Evolutionary conservation across 2,329 filamentous ascomycete genomes (phyloP).

Genomic region (Fusarium siculi): DNA sequence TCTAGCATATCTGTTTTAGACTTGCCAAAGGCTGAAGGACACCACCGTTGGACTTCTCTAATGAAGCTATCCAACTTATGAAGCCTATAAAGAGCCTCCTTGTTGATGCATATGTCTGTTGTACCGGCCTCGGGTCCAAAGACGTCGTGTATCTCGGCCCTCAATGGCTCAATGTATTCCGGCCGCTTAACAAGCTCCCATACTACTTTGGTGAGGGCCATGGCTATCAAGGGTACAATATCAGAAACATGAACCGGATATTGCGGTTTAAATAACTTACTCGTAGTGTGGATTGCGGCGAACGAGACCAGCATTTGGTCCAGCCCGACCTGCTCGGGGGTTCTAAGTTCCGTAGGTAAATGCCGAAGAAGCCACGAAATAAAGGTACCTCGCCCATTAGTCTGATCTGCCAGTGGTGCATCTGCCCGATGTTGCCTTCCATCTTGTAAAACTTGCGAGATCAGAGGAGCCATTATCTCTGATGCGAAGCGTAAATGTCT

Average conservation of each 20-base stretch:
- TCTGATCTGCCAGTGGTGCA: fast-evolving
- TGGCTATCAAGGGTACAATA: fast-evolving
- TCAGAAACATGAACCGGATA: fast-evolving
- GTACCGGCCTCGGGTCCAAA: fast-evolving
- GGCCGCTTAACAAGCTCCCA: background rate
- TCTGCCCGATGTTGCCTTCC: fast-evolving
- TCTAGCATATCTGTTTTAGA: fast-evolving
- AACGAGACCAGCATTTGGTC: background rate
- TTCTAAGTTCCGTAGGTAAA: background rate
- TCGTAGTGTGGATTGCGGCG: background rate
- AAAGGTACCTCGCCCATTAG: fast-evolving
- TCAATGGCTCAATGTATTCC: background rate
- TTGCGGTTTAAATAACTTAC: background rate
- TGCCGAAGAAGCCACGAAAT: background rate
- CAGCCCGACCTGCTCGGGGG: background rate
- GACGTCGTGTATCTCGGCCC: background rate
- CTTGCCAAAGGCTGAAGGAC: background rate
- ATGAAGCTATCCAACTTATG: background rate
- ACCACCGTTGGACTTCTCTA: background rate
- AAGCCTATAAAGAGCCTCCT: background rate
- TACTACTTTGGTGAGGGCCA: background rate
- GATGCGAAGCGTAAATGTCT: background rate
- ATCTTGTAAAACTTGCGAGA: background rate
- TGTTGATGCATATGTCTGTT: fast-evolving
- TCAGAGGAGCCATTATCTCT: background rate